Evolutionary conservation across 371 early-diverging fungal species (phyloP), one percentile per base, ranked within the genome.

Genomic region (Batkoa obscura): DNA sequence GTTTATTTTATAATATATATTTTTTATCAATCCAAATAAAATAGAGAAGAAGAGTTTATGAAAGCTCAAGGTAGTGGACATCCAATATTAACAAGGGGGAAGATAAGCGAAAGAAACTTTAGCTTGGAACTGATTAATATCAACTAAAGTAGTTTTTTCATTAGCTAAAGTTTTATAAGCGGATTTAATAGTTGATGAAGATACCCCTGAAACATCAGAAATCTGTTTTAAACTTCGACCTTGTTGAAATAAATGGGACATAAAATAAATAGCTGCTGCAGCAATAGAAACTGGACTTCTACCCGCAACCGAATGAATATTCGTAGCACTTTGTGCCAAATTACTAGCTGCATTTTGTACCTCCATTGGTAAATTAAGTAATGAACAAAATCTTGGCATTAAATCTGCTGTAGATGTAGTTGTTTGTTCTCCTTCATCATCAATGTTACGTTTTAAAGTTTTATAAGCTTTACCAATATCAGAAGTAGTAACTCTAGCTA

Each of bases 401-500:
- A 89, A 72, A 57, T 87, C 83, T 45, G 82, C 83, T 6, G 81
- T 72, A 15, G 75, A 71, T 71, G 86, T 85, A 38, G 80, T 73
- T 1, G 75, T 74, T 33, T 76, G 75, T 12, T 67, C 69, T 35
- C 71, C 69, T 2, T 78, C 72, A 45, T 79, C 77, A 37, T 88
- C 70, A 41, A 79, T 76, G 10, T 10, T 10, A 38, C 69, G 59
- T 66, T 80, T 78, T 34, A 95, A 60, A 0, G 78, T 69, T 67
- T 90, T 91, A 72, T 79, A 88, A 55, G 84, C 81, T 12, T 90
- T 76, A 0, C 90, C 90, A 66, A 95, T 84, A 51, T 92, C 92
- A 62, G 84, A 86, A 67, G 86, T 88, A 23, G 87, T 81, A 2
- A 99, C 97, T 43, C 85, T 80, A 1, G 98, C 96, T 59, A 95